Base-by-base conservation (phyloP, 495 filamentous ascomycete species). In the Margaritispora aquatica region DNA sequence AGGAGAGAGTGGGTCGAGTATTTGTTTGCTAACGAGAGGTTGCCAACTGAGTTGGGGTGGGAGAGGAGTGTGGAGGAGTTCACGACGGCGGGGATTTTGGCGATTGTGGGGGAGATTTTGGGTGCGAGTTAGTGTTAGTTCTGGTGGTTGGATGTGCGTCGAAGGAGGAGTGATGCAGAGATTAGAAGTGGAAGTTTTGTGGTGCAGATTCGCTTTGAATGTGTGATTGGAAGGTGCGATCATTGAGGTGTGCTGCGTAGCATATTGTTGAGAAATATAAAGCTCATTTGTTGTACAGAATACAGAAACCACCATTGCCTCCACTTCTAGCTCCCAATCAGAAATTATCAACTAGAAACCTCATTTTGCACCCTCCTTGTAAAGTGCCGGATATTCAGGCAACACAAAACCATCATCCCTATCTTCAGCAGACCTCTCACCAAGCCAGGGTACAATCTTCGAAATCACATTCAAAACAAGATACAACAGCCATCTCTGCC, bases 21-120 rank as follows among this genome's bases (percentile, higher is more conserved):
- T 4, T 27, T 71, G 51, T 70, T 73, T 54, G 59, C 62, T 68
- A 57, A 38, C 19, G 69, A 73, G 54, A 22, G 69, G 10, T 55
- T 71, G 4, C 71, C 71, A 22, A 67, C 66, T 48, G 63, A 65
- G 7, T 57, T 69, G 23, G 69, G 71, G 0, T 71, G 68, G 36
- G 58, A 34, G 59, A 38, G 67, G 15, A 60, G 65, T 0, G 57
- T 57, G 1, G 67, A 57, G 51, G 26, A 58, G 57, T n/a, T n/a
- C n/a, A n/a, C 29, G 29, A 34, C 5, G 29, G 5, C 29, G 29
- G 29, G 5, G 29, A 13, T 13, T 5, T 13, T 13, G 29, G 19
- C 70, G 15, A 69, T 62, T 22, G 48, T 53, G 13, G 38, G 17
- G 17, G 20, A 23, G n/a, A 10, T 56, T 38, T 1, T 56, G 54